Percentiles rank a stretch among this genome's conserved stretches.
Evolutionary conservation across 176 grass and related monocot genomes (phyloP).

Genomic region (Bromus sterilis): DNA sequence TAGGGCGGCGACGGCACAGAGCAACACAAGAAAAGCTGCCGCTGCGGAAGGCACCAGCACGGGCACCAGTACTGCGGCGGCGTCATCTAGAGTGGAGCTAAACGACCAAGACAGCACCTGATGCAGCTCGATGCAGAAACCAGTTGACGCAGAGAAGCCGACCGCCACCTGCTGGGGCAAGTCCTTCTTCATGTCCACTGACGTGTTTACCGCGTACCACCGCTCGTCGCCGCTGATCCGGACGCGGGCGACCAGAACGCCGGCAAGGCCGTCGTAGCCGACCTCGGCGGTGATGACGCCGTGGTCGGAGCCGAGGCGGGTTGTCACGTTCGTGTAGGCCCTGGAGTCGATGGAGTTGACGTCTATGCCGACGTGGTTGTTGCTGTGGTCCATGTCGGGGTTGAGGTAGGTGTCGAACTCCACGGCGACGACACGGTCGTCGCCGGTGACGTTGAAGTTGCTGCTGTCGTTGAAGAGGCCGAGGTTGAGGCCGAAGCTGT

Average conservation of each 20-base stretch:
- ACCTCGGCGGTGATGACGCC: background rate
- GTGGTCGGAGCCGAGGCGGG: background rate
- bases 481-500: background rate
- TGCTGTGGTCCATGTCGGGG: rapidly evolving
- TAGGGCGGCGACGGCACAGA: background rate
- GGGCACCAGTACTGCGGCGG: background rate
- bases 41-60: background rate
- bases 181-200: background rate
- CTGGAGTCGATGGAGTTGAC: background rate
- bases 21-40: background rate
- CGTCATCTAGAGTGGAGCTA: background rate
- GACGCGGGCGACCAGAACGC: background rate
- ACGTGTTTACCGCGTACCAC: background rate
- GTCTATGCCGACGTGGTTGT: conserved; percentile 15
- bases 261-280: background rate
- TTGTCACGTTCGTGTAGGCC: background rate
- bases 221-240: background rate
- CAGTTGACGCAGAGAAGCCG: background rate
- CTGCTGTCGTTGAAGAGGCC: background rate
- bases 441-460: background rate
- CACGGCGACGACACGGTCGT: background rate
- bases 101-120: background rate
- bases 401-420: background rate
- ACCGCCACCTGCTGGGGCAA: background rate
- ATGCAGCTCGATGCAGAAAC: background rate